Evolutionary conservation across 106 monocot genomes (phyloP), one percentile per base, ranked within the genome.

Genomic region (Apostasia shenzhenica): DNA sequence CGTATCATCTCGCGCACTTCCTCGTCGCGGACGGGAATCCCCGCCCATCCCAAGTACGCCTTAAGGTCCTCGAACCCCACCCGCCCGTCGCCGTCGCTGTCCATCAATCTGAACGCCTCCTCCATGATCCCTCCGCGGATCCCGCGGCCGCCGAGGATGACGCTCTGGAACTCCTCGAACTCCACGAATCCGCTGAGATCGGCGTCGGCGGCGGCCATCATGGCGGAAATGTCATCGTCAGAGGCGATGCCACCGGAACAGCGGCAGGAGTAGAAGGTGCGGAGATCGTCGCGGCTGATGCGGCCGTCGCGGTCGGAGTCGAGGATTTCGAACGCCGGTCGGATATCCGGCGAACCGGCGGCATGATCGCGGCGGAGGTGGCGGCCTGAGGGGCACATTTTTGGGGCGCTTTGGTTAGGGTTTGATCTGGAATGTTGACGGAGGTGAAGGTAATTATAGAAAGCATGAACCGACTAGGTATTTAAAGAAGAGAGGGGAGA

Each of bases 241-340:
- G 60, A 6, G 41, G 71, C 48, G 65, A 10, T 14, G 55, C 62
- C 41, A 47, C 40, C 50, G 45, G 81, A 45, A 10, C 57, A 4
- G 60, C 8, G 9, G 66, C 41, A 26, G 59, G 54, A 75, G 78
- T 69, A 87, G 88, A 91, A 81, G 6, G 68, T 46, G 55, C 73
- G 79, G 75, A 97, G 92, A 61, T 97, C 95, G 26, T 76, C 78
- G 45, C 61, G 63, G 80, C 95, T 83, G 75, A 97, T 97, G 66
- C 69, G 84, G 10, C 95, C 95, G 80, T 97, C 95, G 13, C 70
- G 78, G 79, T 97, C 92, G 62, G 84, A 69, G 83, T 97, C 95
- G 41, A 97, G 84, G 50, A 86, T 78, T 66, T 86, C 84, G 84
- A 97, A 97, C 40, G 89, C 95, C 40, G 76, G 73, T 26, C 85